phyloP scores from a whole-genome alignment of 2,329 filamentous ascomycete genomes.

The Paramyrothecium sp. region DNA sequence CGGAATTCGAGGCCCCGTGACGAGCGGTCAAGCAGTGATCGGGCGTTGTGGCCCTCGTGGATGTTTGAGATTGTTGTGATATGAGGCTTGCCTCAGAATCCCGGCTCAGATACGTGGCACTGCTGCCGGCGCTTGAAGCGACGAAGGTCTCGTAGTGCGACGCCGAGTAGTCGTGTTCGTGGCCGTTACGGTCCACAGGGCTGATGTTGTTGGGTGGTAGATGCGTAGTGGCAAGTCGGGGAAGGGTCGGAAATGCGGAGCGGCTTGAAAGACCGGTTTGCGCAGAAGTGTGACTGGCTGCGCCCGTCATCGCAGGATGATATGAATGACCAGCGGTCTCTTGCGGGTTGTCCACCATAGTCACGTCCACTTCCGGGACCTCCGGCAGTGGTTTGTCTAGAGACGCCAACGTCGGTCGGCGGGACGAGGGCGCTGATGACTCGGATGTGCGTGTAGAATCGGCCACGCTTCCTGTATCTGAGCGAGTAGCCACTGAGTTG shows the following conservation, averaged over 20 bases:
- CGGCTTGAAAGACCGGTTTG: constrained; percentile 32
- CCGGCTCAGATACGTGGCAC: constrained; percentile 74
- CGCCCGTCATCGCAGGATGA: constrained; percentile 40
- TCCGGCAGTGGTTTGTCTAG: constrained; percentile 69
- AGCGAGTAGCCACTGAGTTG: constrained; percentile 29
- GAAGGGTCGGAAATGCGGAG: constrained; percentile 53
- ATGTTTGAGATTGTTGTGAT: constrained; percentile 78
- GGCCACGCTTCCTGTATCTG: constrained; percentile 35
- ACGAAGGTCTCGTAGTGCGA: constrained; percentile 69
- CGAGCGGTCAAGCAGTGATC: constrained; percentile 58
- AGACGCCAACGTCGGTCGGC: constrained; percentile 39
- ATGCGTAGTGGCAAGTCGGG: constrained; percentile 53
- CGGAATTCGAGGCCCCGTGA: constrained; percentile 62
- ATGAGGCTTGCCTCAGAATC: constrained; percentile 79
- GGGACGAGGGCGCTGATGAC: constrained; percentile 32
- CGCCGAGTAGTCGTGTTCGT: constrained; percentile 51
- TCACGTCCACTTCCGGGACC: constrained; percentile 55
- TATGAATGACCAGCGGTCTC: constrained; percentile 27
- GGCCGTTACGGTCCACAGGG: constrained; percentile 41
- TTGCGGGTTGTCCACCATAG: constrained; percentile 29
- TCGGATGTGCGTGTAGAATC: constrained; percentile 37
- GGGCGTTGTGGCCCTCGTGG: constrained; percentile 85
- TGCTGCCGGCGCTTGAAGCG: constrained; percentile 74
- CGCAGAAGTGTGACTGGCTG: constrained; percentile 26
- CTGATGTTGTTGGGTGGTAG: constrained; percentile 47